Percentiles rank a stretch among this genome's conserved stretches.
These are phyloP conservation scores for Schwanniomyces sp. DNA, from an alignment of 805 yeast genomes.

Conservation along the genomic window DNA sequence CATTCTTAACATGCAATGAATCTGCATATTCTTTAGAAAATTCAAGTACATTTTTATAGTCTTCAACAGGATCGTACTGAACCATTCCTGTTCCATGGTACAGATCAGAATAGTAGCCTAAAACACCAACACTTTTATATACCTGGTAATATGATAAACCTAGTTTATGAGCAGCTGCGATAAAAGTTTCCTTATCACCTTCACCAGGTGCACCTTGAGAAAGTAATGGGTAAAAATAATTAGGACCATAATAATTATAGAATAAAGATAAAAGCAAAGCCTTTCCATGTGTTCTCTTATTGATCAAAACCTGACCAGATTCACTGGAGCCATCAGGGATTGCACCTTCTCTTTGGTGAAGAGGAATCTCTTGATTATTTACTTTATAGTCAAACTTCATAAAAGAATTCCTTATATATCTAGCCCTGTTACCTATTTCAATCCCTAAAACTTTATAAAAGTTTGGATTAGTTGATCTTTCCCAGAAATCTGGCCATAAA, in stretches of 20 bases:
- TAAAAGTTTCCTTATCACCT: constrained; percentile 39
- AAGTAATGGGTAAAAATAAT: constrained; percentile 56
- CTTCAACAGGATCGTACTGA: constrained; percentile 26
- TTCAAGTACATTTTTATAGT: background rate
- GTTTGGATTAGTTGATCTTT: constrained; percentile 32
- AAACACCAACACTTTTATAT: constrained; percentile 35
- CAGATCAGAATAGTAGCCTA: constrained; percentile 28
- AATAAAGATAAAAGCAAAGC: constrained; percentile 60
- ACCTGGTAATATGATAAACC: constrained; percentile 32
- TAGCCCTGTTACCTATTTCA: constrained; percentile 28
- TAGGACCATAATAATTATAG: constrained; percentile 66
- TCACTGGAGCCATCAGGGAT: constrained; percentile 71
- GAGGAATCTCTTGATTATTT: constrained; percentile 35
- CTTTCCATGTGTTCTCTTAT: constrained; percentile 56
- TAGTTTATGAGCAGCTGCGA: constrained; percentile 33
- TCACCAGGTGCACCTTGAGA: constrained; percentile 52
- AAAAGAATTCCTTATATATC: constrained; percentile 25
- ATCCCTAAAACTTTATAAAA: constrained; percentile 36
- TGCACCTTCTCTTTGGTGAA: constrained; percentile 66
- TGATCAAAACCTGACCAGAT: constrained; percentile 64
- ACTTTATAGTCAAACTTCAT: constrained; percentile 9
- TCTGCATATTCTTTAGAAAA: background rate
- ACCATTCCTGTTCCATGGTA: constrained; percentile 34
- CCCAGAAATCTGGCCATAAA: constrained; percentile 47
- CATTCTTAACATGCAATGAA: background rate